A percentile compares a stretch with the other conserved stretches of the same genome.
phyloP scores from a whole-genome alignment of 352 stramenopile genomes.

The Phytophthora ramorum region DNA sequence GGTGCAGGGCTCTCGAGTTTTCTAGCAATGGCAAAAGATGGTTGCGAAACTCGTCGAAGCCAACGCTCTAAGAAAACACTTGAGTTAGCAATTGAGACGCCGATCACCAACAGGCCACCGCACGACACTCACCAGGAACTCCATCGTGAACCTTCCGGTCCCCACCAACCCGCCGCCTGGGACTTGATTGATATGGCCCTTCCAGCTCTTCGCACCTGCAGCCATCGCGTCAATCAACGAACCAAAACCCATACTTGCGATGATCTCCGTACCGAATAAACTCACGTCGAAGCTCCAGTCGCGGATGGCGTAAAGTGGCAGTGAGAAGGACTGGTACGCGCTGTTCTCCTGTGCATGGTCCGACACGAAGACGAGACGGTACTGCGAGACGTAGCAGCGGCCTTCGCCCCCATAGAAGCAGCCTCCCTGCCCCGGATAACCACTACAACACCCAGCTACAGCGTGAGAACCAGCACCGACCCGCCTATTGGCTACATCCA shows the following conservation, averaged over 20 bases:
- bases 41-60: constrained; percentile 80
- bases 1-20: constrained; percentile 56
- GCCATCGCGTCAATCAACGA: background rate
- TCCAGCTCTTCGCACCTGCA: constrained; percentile 68
- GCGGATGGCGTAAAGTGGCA: constrained; percentile 80
- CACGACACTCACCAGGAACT: constrained; percentile 57
- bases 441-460: constrained; percentile 37
- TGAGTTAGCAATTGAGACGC: background rate
- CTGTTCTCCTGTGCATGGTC: constrained; percentile 32
- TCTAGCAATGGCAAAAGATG: constrained; percentile 71
- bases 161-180: constrained; percentile 73
- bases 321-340: constrained; percentile 76
- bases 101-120: background rate
- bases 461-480: background rate
- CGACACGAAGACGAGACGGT: constrained; percentile 76
- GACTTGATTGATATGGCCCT: constrained; percentile 72
- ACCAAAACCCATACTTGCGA: background rate
- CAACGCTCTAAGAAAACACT: constrained; percentile 49
- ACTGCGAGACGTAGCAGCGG: constrained; percentile 80
- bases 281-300: constrained; percentile 73
- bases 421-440: constrained; percentile 81
- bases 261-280: constrained; percentile 55
- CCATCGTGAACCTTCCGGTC: constrained; percentile 62
- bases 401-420: constrained; percentile 82
- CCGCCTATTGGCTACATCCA: background rate